phyloP scores from a whole-genome alignment of 805 yeast genomes.

The Pichia eremophila region DNA sequence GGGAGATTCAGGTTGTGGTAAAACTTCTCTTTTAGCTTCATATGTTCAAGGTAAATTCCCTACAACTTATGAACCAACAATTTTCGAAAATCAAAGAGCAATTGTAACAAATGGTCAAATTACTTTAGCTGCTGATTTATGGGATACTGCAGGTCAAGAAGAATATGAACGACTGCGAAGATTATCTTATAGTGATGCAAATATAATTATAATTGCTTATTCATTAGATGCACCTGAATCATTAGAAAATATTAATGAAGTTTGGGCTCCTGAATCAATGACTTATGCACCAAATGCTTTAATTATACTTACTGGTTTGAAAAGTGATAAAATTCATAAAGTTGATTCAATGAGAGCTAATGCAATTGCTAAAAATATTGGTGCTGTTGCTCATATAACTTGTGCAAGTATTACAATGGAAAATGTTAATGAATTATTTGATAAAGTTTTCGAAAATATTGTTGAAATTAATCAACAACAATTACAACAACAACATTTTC shows the following conservation, averaged over 20 bases:
- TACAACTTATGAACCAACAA: slow-evolving; percentile 95
- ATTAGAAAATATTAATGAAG: slow-evolving; percentile 63
- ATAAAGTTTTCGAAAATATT: slow-evolving; percentile 27
- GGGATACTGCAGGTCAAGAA: slow-evolving; percentile 96
- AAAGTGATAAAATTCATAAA: slow-evolving; percentile 50
- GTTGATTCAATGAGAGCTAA: slow-evolving; percentile 20
- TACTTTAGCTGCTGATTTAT: slow-evolving; percentile 74
- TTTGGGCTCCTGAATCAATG: slow-evolving; percentile 81
- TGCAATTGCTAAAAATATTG: slow-evolving; percentile 33
- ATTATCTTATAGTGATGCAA: slow-evolving; percentile 76
- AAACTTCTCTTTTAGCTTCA: slow-evolving; percentile 88
- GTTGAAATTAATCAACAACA: no score
- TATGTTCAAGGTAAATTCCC: slow-evolving; percentile 95
- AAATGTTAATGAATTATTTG: slow-evolving; percentile 61
- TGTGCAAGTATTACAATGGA: slow-evolving; percentile 69
- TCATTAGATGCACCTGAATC: slow-evolving; percentile 54
- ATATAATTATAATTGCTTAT: slow-evolving; percentile 67
- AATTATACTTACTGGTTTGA: slow-evolving; percentile 71
- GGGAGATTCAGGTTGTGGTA: slow-evolving; percentile 99
- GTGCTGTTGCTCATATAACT: slow-evolving; percentile 64
- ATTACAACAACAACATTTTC: neutral
- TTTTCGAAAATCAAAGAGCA: slow-evolving; percentile 88
- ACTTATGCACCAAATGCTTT: slow-evolving; percentile 81
- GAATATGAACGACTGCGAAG: slow-evolving; percentile 87
- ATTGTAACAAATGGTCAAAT: slow-evolving; percentile 86